Conservation (phyloP, 495 filamentous ascomycete species). For the Aspergillus cristatus region DNA sequence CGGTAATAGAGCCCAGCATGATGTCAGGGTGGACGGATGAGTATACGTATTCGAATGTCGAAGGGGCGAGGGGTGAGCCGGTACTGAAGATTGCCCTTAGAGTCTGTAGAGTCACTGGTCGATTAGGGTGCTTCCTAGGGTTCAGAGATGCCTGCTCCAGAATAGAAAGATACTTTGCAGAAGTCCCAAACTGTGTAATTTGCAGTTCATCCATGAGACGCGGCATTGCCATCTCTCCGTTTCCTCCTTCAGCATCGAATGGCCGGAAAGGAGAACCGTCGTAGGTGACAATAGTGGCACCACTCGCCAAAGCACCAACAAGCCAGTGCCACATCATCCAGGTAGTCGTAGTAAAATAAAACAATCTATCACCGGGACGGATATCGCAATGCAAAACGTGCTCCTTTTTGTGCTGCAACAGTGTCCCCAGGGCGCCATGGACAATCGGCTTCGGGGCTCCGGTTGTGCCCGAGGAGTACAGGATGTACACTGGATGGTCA, state of each 20-base stretch:
- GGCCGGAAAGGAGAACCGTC: constrained; percentile 80
- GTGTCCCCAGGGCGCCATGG: constrained; percentile 76
- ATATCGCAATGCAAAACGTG: constrained; percentile 78
- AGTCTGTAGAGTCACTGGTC: constrained; percentile 43
- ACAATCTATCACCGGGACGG: constrained; percentile 52
- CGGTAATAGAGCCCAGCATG: constrained; percentile 77
- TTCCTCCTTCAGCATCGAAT: constrained; percentile 39
- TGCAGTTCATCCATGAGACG: constrained; percentile 57
- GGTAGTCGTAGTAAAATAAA: constrained; percentile 83
- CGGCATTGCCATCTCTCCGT: constrained; percentile 60
- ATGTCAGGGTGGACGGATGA: constrained; percentile 61
- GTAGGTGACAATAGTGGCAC: constrained; percentile 75
- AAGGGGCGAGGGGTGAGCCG: constrained; percentile 82
- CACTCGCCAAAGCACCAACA: constrained; percentile 69
- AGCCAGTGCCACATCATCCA: constrained; percentile 99
- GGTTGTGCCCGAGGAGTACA: constrained; percentile 84
- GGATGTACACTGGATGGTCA: constrained; percentile 79
- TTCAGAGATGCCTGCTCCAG: constrained; percentile 71
- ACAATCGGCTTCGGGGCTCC: constrained; percentile 89
- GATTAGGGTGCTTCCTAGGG: constrained; percentile 45
- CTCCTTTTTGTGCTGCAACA: constrained; percentile 93
- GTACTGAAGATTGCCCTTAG: constrained; percentile 83
- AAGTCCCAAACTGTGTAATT: constrained; percentile 88
- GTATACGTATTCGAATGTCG: constrained; percentile 88
- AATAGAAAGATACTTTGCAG: constrained; percentile 84